Evolutionary conservation across 208 protist genomes (phyloP), one percentile per base, ranked within the genome.

Genomic region (Phytomonas francai): DNA sequence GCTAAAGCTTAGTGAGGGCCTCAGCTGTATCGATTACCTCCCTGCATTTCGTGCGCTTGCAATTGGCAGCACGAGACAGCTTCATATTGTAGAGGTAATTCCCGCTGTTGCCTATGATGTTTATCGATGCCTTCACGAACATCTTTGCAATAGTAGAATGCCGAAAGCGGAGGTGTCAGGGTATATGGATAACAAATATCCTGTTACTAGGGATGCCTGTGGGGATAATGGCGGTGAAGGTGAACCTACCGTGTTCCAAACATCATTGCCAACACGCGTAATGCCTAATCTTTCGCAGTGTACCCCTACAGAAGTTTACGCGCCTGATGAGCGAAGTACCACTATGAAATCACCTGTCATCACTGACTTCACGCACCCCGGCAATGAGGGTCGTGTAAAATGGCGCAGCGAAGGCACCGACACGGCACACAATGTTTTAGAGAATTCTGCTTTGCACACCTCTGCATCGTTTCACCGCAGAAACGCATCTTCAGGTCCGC

Each of bases 31-130:
- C 19, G 85, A 92, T 68, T 94, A 87, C 69, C 84, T 83, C 29
- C 68, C 77, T n/a, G 75, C 68, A 14, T 90, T 85, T 49, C 81
- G 84, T 30, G 79, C 81, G 14, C 69, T 94, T 25, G 80, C 84
- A 5, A 81, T 94, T 36, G 85, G 86, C 25, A 82, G 83, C 72
- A 90, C 87, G 22, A 81, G 84, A 19, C 81, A 84, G 62, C 69
- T 94, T 25, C 78, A 88, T 31, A 69, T 94, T 28, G 72, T 92
- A 36, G 84, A 92, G 63, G 86, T 94, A 30, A 72, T 84, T 11
- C 66, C 74, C 22, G 71, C 76, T 45, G 68, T 85, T 14, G 74
- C 70, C 27, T 67, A 81, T 45, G 76, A 76, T 54, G 68, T 49
- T 9, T 49, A 49, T 49, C 39, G 39, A 49, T 51, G 27, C 16